Evolutionary conservation across 331 rosid genomes (phyloP).

Genomic region (Prunus yedoensis): DNA sequence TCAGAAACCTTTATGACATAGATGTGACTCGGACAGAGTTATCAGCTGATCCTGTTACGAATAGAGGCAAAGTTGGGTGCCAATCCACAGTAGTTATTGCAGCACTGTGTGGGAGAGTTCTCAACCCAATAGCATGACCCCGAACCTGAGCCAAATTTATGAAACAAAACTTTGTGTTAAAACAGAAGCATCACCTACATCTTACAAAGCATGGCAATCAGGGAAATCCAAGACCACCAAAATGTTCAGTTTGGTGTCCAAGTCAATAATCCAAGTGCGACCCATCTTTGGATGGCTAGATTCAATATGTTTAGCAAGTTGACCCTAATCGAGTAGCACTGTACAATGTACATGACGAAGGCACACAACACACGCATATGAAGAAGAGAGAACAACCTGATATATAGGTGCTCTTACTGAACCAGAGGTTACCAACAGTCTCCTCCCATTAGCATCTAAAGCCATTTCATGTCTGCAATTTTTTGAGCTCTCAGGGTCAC

Average conservation of each 20-base stretch:
- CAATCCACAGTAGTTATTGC: slow-evolving; percentile 59
- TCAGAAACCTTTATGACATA: slow-evolving; percentile 1
- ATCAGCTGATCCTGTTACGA: slow-evolving; percentile 52
- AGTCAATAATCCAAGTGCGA: background rate
- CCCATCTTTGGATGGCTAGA: background rate
- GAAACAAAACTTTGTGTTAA: background rate
- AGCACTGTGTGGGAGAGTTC: slow-evolving; percentile 49
- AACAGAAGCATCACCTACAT: background rate
- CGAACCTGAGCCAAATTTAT: slow-evolving; percentile 35
- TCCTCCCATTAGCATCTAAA: slow-evolving; percentile 76
- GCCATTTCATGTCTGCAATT: slow-evolving; percentile 89
- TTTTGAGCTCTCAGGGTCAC: slow-evolving; percentile 55
- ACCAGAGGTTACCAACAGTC: slow-evolving; percentile 77
- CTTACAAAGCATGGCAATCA: background rate
- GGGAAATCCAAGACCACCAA: slow-evolving; percentile 3
- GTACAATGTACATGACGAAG: background rate
- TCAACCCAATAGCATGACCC: slow-evolving; percentile 37
- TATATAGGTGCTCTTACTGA: slow-evolving; percentile 84
- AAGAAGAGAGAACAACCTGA: slow-evolving; percentile 53
- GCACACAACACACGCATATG: background rate
- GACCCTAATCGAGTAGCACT: background rate
- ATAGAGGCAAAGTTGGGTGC: slow-evolving; percentile 57
- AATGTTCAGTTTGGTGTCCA: background rate
- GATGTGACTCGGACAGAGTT: slow-evolving; percentile 50
- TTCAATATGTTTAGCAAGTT: background rate